Conservation (phyloP, 768 basidiomycete species). For the Amanita phalloides region DNA sequence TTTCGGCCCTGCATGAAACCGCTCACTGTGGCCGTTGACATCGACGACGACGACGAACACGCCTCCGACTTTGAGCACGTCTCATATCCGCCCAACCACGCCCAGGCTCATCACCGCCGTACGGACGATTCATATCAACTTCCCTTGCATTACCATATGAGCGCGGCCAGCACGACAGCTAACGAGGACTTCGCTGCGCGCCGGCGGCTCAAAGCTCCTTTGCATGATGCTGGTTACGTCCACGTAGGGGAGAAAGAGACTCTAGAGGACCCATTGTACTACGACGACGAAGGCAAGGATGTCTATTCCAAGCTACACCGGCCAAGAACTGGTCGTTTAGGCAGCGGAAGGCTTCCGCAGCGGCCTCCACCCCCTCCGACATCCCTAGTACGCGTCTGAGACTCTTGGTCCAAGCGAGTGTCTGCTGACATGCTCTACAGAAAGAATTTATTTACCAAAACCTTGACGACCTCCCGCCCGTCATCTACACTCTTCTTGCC, state of each 20-base stretch:
- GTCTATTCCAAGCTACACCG: slow-evolving; percentile 35
- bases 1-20: slow-evolving; percentile 35
- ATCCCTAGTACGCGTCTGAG: slow-evolving; percentile 35
- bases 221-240: slow-evolving; percentile 9
- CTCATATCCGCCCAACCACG: slow-evolving; percentile 38
- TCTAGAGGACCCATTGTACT: slow-evolving; percentile 11
- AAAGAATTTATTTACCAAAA: slow-evolving; percentile 74
- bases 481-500: slow-evolving; percentile 84
- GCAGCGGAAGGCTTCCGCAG: slow-evolving; percentile 53
- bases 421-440: slow-evolving; percentile 22
- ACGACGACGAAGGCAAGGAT: slow-evolving; percentile 43
- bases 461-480: slow-evolving; percentile 64
- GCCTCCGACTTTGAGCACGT: slow-evolving; percentile 66
- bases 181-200: slow-evolving; percentile 13
- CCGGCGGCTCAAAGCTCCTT: slow-evolving; percentile 25
- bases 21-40: slow-evolving; percentile 59
- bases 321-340: slow-evolving; percentile 26
- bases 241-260: slow-evolving; percentile 16
- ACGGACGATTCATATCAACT: slow-evolving; percentile 17
- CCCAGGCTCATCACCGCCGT: slow-evolving; percentile 9
- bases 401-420: slow-evolving; percentile 8
- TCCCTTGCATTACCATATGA: slow-evolving; percentile 35
- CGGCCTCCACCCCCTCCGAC: slow-evolving; percentile 56
- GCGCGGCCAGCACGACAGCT: slow-evolving; percentile 5
- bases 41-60: slow-evolving; percentile 21